phyloP scores from a whole-genome alignment of 768 basidiomycete species.

The Pleurotus ostreatus region DNA sequence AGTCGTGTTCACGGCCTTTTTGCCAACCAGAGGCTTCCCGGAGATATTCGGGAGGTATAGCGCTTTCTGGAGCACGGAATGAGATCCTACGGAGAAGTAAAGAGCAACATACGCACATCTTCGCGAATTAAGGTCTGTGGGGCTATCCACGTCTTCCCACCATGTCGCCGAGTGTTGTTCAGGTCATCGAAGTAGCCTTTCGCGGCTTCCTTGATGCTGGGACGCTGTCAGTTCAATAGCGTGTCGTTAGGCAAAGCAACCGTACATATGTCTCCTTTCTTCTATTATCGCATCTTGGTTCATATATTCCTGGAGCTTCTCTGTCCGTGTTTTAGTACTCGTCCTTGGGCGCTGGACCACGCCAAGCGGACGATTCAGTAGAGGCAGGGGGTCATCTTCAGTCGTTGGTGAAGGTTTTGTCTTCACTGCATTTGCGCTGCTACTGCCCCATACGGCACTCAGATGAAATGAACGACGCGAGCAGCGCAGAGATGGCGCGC shows the following conservation, averaged over 20 bases:
- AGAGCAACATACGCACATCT: constrained; percentile 55
- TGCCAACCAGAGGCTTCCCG: constrained; percentile 62
- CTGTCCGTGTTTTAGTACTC: constrained; percentile 49
- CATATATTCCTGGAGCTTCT: constrained; percentile 64
- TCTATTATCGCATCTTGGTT: constrained; percentile 67
- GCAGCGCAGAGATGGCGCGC: neutral
- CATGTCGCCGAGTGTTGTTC: constrained; percentile 73
- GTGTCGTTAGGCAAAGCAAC: constrained; percentile 14
- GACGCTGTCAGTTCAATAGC: neutral
- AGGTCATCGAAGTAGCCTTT: constrained; percentile 87
- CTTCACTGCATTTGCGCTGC: neutral
- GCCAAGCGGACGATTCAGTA: constrained; percentile 71
- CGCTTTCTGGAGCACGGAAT: constrained; percentile 59
- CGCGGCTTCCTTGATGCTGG: constrained; percentile 47
- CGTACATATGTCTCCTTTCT: constrained; percentile 61
- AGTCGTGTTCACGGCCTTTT: constrained; percentile 66
- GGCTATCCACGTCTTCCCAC: constrained; percentile 94
- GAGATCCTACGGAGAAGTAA: neutral
- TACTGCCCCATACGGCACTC: neutral
- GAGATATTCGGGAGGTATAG: constrained; percentile 86
- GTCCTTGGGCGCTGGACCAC: constrained; percentile 66
- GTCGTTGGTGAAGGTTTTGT: constrained; percentile 9
- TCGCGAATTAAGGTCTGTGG: constrained; percentile 85
- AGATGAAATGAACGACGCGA: neutral
- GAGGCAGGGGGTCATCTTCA: constrained; percentile 22